A percentile compares a stretch with the other conserved stretches of the same genome.
Conservation (phyloP, 768 basidiomycete species). For the Pisolithus microcarpus region DNA sequence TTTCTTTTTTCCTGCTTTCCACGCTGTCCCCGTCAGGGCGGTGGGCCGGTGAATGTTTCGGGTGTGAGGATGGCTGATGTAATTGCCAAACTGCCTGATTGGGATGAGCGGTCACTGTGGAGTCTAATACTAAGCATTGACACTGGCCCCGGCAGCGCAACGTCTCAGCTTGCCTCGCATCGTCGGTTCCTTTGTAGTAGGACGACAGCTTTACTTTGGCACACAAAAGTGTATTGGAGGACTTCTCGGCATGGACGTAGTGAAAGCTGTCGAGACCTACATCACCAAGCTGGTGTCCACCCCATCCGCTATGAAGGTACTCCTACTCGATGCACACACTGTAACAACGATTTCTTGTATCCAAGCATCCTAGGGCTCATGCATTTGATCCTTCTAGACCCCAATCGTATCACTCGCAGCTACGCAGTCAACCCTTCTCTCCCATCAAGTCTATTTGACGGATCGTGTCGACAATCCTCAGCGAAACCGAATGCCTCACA, state of each 20-base stretch:
- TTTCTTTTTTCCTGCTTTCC: no score
- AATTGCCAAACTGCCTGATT: no score
- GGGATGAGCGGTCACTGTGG: no score
- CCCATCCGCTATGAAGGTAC: slow-evolving; percentile 89
- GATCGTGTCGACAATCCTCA: slow-evolving; percentile 94
- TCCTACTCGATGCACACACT: slow-evolving; percentile 90
- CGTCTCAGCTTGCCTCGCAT: no score
- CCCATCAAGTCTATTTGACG: slow-evolving; percentile 96
- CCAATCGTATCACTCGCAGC: slow-evolving; percentile 93
- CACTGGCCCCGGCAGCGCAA: no score
- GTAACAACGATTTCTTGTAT: slow-evolving; percentile 38
- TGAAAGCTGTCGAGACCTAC: slow-evolving; percentile 94
- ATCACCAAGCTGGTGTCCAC: slow-evolving; percentile 81
- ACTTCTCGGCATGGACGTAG: slow-evolving; percentile 68
- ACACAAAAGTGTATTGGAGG: no score
- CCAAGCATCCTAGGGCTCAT: not conserved
- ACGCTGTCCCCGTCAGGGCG: no score
- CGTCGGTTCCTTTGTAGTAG: no score
- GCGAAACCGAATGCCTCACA: slow-evolving; percentile 88
- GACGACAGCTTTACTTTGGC: no score
- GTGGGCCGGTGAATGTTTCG: no score
- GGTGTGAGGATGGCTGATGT: no score
- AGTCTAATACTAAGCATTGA: no score
- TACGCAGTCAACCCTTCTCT: slow-evolving; percentile 87
- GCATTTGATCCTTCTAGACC: slow-evolving; percentile 46